Base-by-base conservation (phyloP, 768 basidiomycete species). In the Obba rivulosa region DNA sequence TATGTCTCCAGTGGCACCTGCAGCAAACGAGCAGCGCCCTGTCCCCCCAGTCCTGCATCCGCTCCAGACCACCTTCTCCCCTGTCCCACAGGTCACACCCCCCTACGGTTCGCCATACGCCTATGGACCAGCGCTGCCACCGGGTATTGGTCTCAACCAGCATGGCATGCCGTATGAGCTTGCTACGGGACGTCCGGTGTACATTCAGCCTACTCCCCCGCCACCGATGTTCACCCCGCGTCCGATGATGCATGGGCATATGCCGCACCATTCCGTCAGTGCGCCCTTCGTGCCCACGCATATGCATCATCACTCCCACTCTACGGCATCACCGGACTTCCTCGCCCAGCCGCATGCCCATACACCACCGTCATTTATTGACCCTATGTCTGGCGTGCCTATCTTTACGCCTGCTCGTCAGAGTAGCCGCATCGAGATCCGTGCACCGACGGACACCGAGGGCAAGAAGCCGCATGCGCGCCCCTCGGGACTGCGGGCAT, bases 131-230 rank as follows among this genome's bases (percentile, higher is more conserved):
- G 64, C 74, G 7, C 52, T 83, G 17, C 78, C 88, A n/a, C 72
- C 81, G 13, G 89, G 89, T 41, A 74, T 90, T 43, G 87, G 76
- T 13, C 67, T 89, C 60, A 82, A 81, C 54, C 78, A 81, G 46
- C 82, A 86, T 51, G 89, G 89, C 25, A 74, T 88, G 69, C 73
- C 87, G n/a, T 91, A 83, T 60, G 89, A 92, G 64, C 61, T 90
- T 44, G 81, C 87, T 13, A 90, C 87, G 4, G 90, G 90, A 35
- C 87, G 86, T 34, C 79, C 87, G 10, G 82, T 92, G 28, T 85
- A 84, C 57, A 71, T 91, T 23, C 77, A 81, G 52, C 66, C 64
- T 2, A 55, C 74, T n/a, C 71, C 76, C 11, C 76, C 80, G 17
- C 72, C 75, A 28, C 72, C 75, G 23, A 75, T 85, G 70, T 85